phyloP scores from a whole-genome alignment of 2,329 filamentous ascomycete genomes.

The Cercospora citrullina region DNA sequence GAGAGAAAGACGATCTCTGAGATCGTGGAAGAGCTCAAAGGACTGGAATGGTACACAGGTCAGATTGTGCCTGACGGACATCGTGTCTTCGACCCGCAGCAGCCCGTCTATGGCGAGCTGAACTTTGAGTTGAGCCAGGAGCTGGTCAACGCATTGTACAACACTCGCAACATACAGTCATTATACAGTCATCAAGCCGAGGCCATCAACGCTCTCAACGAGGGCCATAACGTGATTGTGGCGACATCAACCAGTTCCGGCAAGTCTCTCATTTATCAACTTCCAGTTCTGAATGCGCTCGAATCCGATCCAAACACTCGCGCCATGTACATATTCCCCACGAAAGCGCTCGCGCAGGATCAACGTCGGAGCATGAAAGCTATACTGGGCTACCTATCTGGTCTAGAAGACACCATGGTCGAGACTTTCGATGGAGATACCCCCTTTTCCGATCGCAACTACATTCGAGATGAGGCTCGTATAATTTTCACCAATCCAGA shows the following conservation, averaged over 20 bases:
- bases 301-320: conserved; percentile 74
- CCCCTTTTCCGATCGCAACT: conserved; percentile 72
- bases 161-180: conserved; percentile 79
- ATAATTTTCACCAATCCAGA: conserved; percentile 98
- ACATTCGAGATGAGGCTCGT: conserved; percentile 81
- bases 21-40: conserved; percentile 81
- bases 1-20: conserved; percentile 79
- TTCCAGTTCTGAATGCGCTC: conserved; percentile 84
- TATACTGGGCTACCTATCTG: conserved; percentile 76
- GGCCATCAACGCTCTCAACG: conserved; percentile 83
- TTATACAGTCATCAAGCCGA: conserved; percentile 92
- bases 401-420: conserved; percentile 72
- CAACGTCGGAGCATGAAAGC: conserved; percentile 86
- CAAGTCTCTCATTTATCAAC: conserved; percentile 96
- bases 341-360: conserved; percentile 93
- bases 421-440: conserved; percentile 98
- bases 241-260: conserved; percentile 95
- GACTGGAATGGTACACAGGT: conserved; percentile 80
- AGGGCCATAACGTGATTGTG: conserved; percentile 84
- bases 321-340: conserved; percentile 98
- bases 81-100: conserved; percentile 83
- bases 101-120: conserved; percentile 77
- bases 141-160: conserved; percentile 94
- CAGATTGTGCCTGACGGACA: conserved; percentile 95
- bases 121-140: conserved; percentile 85